Evolutionary conservation across 306 rosid species (phyloP).

Genomic region (Hippophae rhamnoides): DNA sequence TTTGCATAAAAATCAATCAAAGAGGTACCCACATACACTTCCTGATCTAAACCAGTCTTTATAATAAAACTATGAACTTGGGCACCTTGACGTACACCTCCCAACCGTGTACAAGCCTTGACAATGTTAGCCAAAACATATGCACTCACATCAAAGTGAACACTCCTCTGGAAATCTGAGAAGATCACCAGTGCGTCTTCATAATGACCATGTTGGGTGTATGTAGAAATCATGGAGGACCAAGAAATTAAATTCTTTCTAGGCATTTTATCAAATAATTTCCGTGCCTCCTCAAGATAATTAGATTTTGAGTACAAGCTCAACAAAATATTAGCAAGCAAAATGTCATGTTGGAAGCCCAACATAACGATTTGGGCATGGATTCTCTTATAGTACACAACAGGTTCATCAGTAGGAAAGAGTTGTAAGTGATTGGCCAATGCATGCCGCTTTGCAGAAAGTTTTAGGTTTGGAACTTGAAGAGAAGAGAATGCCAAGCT

Average conservation of each 20-base stretch:
- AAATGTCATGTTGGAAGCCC: slow-evolving; percentile 52
- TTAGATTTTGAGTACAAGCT: slow-evolving; percentile 25
- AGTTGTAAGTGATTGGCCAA: slow-evolving; percentile 44
- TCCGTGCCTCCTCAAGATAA: slow-evolving; percentile 36
- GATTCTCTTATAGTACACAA: slow-evolving; percentile 24
- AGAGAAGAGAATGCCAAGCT: slow-evolving; percentile 18
- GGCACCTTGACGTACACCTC: slow-evolving; percentile 34
- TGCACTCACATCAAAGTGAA: slow-evolving; percentile 43
- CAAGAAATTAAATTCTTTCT: slow-evolving; percentile 55
- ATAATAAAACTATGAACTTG: slow-evolving; percentile 56
- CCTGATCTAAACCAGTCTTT: slow-evolving; percentile 51
- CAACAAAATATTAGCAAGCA: slow-evolving; percentile 55
- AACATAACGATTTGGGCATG: slow-evolving; percentile 51
- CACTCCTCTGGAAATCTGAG: slow-evolving; percentile 35
- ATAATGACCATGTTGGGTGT: slow-evolving; percentile 36
- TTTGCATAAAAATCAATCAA: slow-evolving; percentile 65
- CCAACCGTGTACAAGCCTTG: slow-evolving; percentile 56
- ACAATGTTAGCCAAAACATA: slow-evolving; percentile 62
- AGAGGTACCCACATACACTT: slow-evolving; percentile 78
- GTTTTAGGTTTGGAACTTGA: slow-evolving; percentile 21
- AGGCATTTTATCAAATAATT: slow-evolving; percentile 60
- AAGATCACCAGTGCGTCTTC: slow-evolving; percentile 49
- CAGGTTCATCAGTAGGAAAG: slow-evolving; percentile 20
- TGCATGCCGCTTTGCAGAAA: slow-evolving; percentile 31
- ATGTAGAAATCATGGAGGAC: slow-evolving; percentile 79